These are phyloP conservation scores for Scheffersomyces lignosus DNA, from an alignment of 805 yeast genomes.

Conservation along the genomic window DNA sequence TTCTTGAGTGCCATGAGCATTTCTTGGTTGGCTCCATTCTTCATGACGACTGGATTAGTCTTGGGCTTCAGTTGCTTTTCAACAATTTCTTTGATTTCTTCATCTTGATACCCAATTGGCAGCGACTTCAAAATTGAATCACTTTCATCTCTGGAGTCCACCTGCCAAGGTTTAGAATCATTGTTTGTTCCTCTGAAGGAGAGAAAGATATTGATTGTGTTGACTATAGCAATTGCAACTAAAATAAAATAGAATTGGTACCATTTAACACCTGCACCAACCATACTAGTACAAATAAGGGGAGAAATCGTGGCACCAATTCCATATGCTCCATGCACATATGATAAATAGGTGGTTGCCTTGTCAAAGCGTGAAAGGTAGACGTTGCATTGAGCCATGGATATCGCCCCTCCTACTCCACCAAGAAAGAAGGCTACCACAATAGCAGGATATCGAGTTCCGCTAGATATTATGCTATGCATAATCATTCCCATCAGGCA, in stretches of 20 bases:
- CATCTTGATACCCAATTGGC: not conserved
- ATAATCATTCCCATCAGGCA: conserved; percentile 33
- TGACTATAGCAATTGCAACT: conserved; percentile 35
- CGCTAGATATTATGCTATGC: conserved; percentile 47
- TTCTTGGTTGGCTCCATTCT: no score
- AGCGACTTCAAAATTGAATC: not conserved
- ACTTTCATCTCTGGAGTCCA: conserved; percentile 8
- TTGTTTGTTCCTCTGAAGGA: conserved; percentile 51
- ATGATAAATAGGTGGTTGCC: conserved; percentile 59
- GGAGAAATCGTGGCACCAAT: conserved; percentile 73
- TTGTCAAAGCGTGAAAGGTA: conserved; percentile 51
- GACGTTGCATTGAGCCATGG: conserved; percentile 51
- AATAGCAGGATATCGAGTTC: conserved; percentile 48
- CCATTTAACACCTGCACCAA: conserved; percentile 53
- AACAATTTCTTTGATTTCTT: not conserved
- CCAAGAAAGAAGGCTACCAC: conserved; percentile 55
- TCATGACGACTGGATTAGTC: conserved; percentile 11
- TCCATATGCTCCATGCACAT: conserved; percentile 70
- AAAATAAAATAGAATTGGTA: conserved; percentile 51
- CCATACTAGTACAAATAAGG: conserved; percentile 57
- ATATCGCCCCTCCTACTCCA: conserved; percentile 56
- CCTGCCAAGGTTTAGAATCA: conserved; percentile 42
- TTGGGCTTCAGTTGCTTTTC: not conserved
- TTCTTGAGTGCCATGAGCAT: conserved; percentile 40
- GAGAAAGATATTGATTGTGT: conserved; percentile 31